Evolutionary conservation across 139 green algal genomes (phyloP), one percentile per base, ranked within the genome.

Genomic region (Chlamydomonas urium): DNA sequence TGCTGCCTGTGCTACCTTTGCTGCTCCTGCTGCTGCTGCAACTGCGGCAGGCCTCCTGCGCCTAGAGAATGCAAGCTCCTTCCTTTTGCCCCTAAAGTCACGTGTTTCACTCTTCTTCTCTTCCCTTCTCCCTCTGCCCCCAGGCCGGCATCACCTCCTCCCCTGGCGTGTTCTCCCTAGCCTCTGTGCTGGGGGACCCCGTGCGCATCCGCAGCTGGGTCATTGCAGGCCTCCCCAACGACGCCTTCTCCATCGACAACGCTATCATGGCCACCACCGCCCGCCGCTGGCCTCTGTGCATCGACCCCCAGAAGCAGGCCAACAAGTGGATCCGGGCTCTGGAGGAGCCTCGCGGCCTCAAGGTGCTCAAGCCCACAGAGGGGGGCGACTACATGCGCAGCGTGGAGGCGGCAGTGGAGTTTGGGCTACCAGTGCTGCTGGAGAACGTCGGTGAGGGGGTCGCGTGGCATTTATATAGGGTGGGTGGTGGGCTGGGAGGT

Each of bases 271-370:
- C 80, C 1, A 68, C 72, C 53, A 79, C 38, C 19, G 77, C 72
- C n/a, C 45, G 75, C 17, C 60, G 84, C 26, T 90, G 84, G 84
- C 84, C 84, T 26, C 81, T 90, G 47, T 83, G 79, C 70, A 90
- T 90, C 31, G 84, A 90, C 68, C 84, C 84, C 14, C 81, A 87
- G 78, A 75, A 72, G 28, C 89, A 94, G 76, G 89, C 89, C 45
- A 93, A 92, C 82, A 83, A 83, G 34, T 95, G 90, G 90, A 84
- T 93, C 61, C 90, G 87, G 74, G 81, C 80, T 75, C 84, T 93
- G 85, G 71, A 92, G 50, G 74, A 74, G 31, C 79, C 84, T 1
- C 66, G 48, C 8, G 83, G 81, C 23, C 80, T 94, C 3, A 87
- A 89, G 79, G 84, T 94, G n/a, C n/a, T 93, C 75, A 93, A 93